Evolutionary conservation across 1,284 basidiomycete species (phyloP).

Genomic region (Nidula niveotomentosa): DNA sequence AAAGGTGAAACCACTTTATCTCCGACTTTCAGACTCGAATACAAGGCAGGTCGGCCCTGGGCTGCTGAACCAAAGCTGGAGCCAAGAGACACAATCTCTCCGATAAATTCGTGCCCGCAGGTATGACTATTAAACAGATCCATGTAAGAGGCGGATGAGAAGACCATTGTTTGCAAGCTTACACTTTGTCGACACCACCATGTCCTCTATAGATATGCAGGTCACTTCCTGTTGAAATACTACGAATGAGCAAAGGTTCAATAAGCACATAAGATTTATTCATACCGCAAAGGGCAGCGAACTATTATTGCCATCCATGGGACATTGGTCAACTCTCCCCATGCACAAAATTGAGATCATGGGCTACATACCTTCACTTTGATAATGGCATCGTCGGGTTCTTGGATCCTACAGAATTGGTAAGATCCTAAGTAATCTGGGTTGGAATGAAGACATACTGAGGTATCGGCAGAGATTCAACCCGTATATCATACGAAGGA

Average conservation of each 20-base stretch:
- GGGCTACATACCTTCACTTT: conserved; percentile 57
- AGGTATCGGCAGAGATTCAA: conserved; percentile 59
- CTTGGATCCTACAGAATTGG: conserved; percentile 46
- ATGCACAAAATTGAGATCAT: background rate
- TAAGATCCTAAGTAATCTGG: background rate
- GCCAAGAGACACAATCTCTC: conserved; percentile 76
- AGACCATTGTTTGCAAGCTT: background rate
- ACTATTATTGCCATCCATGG: conserved; percentile 30
- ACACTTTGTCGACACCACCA: conserved; percentile 37
- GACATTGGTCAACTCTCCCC: background rate
- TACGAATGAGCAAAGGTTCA: conserved; percentile 2
- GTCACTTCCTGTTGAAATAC: conserved; percentile 54
- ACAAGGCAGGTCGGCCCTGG: conserved; percentile 56
- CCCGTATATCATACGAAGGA: conserved; percentile 65
- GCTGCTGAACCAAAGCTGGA: conserved; percentile 48
- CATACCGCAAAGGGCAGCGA: conserved; percentile 71
- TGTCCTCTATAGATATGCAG: conserved; percentile 77
- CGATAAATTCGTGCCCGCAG: conserved; percentile 85
- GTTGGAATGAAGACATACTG: conserved; percentile 33
- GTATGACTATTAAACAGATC: conserved; percentile 41
- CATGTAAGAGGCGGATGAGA: background rate
- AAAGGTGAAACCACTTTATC: conserved; percentile 90
- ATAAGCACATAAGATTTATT: background rate
- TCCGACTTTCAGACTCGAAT: conserved; percentile 70
- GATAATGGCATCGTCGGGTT: conserved; percentile 75